Percentiles rank a stretch among this genome's conserved stretches.
Evolutionary conservation across 495 filamentous ascomycete genomes (phyloP).

Genomic region (Annulohypoxylon moriforme): DNA sequence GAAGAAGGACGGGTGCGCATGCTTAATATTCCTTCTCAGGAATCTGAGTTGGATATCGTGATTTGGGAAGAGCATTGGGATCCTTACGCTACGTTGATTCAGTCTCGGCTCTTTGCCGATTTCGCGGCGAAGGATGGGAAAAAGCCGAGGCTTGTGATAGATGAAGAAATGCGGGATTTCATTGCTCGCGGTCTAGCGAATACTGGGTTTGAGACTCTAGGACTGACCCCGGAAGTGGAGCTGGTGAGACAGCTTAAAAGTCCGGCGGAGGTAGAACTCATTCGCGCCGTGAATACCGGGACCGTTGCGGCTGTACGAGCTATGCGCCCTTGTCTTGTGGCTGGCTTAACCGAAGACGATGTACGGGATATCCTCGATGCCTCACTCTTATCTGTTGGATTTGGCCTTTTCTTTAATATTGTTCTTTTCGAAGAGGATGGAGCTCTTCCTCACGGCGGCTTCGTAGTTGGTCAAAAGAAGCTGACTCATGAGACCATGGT

Average conservation of each 20-base stretch:
- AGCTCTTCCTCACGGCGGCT: constrained; percentile 64
- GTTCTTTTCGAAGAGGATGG: constrained; percentile 68
- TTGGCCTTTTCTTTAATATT: constrained; percentile 67
- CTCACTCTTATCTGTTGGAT: constrained; percentile 57
- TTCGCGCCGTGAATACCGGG: constrained; percentile 67
- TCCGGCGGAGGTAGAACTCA: constrained; percentile 58
- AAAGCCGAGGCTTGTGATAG: constrained; percentile 62
- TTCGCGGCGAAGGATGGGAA: not conserved
- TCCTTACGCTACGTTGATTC: constrained; percentile 60
- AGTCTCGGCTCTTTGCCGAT: constrained; percentile 46
- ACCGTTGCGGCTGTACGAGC: constrained; percentile 66
- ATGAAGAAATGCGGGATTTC: constrained; percentile 69
- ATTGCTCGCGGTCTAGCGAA: constrained; percentile 61
- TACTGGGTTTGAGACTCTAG: constrained; percentile 61
- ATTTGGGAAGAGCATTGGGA: constrained; percentile 69
- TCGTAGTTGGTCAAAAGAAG: constrained; percentile 60
- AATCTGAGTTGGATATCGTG: constrained; percentile 56
- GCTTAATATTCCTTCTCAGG: constrained; percentile 61
- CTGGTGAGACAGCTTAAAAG: constrained; percentile 64
- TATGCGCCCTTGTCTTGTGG: constrained; percentile 63
- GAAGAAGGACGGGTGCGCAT: constrained; percentile 64
- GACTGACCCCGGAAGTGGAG: constrained; percentile 60
- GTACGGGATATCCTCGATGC: constrained; percentile 62
- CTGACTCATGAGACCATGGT: constrained; percentile 63
- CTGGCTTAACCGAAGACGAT: constrained; percentile 63